Evolutionary conservation across 176 grass and related monocot species (phyloP), one percentile per base, ranked within the genome.

Genomic region (Juncus effusus): DNA sequence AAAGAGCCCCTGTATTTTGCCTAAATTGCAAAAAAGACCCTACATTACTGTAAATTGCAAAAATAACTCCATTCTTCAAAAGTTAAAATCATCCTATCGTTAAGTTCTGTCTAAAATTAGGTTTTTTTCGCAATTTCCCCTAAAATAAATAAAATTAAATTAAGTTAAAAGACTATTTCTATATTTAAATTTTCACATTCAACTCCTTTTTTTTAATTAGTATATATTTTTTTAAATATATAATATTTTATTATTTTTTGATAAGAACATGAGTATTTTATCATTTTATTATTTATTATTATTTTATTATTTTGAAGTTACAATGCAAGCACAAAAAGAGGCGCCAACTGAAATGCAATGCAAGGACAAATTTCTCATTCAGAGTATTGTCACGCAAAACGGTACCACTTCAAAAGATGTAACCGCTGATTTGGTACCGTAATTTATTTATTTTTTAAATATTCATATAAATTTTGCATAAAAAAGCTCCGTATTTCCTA

Each of bases 361-460:
- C 77, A 99, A 86, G 75, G 94, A 99, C 47, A 99, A 93, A 76
- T 99, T 99, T 81, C 77, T 99, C 61, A 69, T 99, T 61, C 94
- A 99, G 82, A 93, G 85, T 76, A 80, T 99, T 62, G 73, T 76
- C 19, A 79, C 80, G 54, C 81, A 89, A 70, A 65, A 84, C 73
- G 78, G 80, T 80, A 80, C 62, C 10, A 80, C 78, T 38, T 13
- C 78, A 65, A 84, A 93, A 82, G 85, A 99, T 39, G 78, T 99
- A 77, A 82, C 63, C 37, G 74, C 83, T 2, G 68, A 85, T 82
- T 76, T 93, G 85, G 94, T 99, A 69, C 9, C 44, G 44, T 47
- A 47, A 28, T 28, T 28, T 28, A 28, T 28, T 28, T 28, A 28
- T 28, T 28, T 28, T 28, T 28, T 28, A 28, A 28, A 28, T 28